Evolutionary conservation across 257 asterid species (phyloP), one percentile per base, ranked within the genome.

Genomic region (Coffea eugenioides): DNA sequence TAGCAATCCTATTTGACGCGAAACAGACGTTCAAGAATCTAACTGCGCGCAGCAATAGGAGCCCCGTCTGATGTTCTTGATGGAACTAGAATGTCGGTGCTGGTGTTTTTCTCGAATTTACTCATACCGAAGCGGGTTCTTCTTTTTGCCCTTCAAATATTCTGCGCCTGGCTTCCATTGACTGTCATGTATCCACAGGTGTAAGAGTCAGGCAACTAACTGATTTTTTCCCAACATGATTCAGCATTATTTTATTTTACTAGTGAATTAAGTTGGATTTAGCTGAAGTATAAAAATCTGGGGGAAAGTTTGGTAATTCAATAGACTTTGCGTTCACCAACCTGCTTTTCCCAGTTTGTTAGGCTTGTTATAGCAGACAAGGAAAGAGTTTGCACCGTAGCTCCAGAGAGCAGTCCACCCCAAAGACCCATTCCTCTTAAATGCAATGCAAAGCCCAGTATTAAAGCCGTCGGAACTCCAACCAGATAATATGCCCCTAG

Each of bases 311-410:
- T 15, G 25, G 20, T n/a, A 54, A 72, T 12, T 49, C 25, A 73
- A 71, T n/a, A 39, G 16, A 31, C 51, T 41, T 14, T 6, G n/a
- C 6, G 18, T 3, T 18, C 14, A n/a, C 51, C 34, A 46, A 93
- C 98, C 94, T 88, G 89, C 71, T 93, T 90, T 49, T 90, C 87
- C 99, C 97, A 95, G 77, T 93, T 84, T 12, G 93, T 92, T 67
- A 85, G 86, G 68, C 66, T 77, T 25, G 97, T 90, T 82, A 95
- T 81, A 6, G 90, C 51, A 51, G 89, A 82, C 59, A 95, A 85
- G 23, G 84, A 64, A 27, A 83, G 20, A 56, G 90, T 73, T 76
- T 93, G 97, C 69, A 90, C 91, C 0, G 86, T 62, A 0, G 97
- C 77, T 72, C 99, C 97, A 5, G 88, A 90, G 9, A 90, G 79